These are phyloP conservation scores for Linanthus parryae DNA, from an alignment of 148 eudicot genomes.

Conservation along the genomic window DNA sequence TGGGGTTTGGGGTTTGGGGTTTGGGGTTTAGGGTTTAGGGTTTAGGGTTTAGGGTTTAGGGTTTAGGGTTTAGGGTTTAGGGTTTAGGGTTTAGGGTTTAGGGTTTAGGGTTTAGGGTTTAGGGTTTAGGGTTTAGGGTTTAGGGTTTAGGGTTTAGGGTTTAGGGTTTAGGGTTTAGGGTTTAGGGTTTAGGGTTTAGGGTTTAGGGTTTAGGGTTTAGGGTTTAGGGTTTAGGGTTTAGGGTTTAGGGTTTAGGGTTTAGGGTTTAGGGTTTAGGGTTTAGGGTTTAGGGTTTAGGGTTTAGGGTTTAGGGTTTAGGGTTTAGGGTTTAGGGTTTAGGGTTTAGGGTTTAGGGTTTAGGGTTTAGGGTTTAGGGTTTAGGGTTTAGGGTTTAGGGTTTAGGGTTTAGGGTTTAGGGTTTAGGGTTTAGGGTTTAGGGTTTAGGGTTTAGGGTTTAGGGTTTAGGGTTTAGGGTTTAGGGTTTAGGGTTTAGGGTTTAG, in stretches of 20 bases:
- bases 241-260: constrained; percentile 29
- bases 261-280: constrained; percentile 21
- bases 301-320: constrained; percentile 15
- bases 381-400: constrained; percentile 23
- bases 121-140: constrained; percentile 24
- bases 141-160: constrained; percentile 25
- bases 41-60: neutral
- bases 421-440: constrained; percentile 13
- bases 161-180: constrained; percentile 26
- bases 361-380: constrained; percentile 32
- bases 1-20: too few species aligned
- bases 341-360: constrained; percentile 34
- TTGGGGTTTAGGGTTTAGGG: too few species aligned
- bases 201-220: constrained; percentile 22
- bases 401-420: constrained; percentile 17
- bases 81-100: neutral
- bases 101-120: constrained; percentile 14
- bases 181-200: constrained; percentile 19
- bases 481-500: constrained; percentile 14
- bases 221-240: constrained; percentile 28
- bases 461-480: constrained; percentile 13
- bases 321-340: constrained; percentile 26
- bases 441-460: constrained; percentile 14
- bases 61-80: neutral
- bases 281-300: constrained; percentile 19